phyloP scores from a whole-genome alignment of 805 yeast species.

The Kregervanrija delftensis region DNA sequence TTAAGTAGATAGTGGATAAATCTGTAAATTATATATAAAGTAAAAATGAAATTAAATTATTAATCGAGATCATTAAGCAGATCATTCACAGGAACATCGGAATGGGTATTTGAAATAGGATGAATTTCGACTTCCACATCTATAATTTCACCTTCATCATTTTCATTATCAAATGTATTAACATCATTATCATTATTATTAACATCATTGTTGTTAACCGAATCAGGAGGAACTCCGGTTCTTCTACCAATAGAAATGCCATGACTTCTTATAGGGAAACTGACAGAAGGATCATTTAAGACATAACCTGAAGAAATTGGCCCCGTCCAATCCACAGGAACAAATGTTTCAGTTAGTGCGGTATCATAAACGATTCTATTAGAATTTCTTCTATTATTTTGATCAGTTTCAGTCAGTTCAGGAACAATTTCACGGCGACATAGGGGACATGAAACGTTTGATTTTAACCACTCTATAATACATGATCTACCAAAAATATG shows the following conservation, averaged over 20 bases:
- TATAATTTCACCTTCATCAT: too few species aligned
- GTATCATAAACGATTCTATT: conserved; percentile 18
- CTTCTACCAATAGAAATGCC: conserved; percentile 22
- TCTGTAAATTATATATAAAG: too few species aligned
- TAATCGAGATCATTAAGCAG: too few species aligned
- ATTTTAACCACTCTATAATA: conserved; percentile 68
- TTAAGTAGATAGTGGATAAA: too few species aligned
- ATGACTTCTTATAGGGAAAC: conserved; percentile 21
- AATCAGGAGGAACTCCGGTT: conserved; percentile 11
- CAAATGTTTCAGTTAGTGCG: conserved; percentile 24
- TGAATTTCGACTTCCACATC: too few species aligned
- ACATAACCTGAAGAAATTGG: conserved; percentile 15
- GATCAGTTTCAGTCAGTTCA: conserved; percentile 13
- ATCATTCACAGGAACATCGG: too few species aligned
- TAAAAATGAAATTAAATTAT: too few species aligned
- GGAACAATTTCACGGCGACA: conserved; percentile 53
- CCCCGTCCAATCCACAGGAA: conserved; percentile 26
- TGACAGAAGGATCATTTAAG: conserved; percentile 21
- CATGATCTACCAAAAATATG: conserved; percentile 82
- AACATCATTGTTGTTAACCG: too few species aligned
- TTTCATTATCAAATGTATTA: too few species aligned
- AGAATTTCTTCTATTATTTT: conserved; percentile 1
- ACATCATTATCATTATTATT: too few species aligned
- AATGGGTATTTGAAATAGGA: too few species aligned
- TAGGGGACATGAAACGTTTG: conserved; percentile 72